These are phyloP conservation scores for Colletotrichum ledebouriae DNA, from an alignment of 2,329 filamentous ascomycete species.

Conservation along the genomic window DNA sequence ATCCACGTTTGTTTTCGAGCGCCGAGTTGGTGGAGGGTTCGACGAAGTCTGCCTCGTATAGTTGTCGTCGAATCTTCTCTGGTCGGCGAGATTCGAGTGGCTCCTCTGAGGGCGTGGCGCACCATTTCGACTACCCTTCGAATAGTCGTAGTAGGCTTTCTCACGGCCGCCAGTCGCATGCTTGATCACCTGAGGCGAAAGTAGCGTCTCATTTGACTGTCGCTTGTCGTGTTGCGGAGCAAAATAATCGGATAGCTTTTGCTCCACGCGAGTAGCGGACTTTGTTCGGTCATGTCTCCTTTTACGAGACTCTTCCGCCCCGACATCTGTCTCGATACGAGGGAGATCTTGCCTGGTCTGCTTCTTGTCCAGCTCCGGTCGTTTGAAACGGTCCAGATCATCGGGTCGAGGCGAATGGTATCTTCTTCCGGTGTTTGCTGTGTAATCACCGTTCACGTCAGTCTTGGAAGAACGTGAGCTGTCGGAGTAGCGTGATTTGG, in stretches of 20 bases:
- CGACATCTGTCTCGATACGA: conserved; percentile 58
- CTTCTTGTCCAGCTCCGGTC: conserved; percentile 46
- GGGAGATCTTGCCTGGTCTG: conserved; percentile 59
- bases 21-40: conserved; percentile 45
- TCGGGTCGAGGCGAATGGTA: conserved; percentile 50
- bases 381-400: conserved; percentile 44
- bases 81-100: conserved; percentile 48
- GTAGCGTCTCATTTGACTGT: conserved; percentile 51
- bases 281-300: conserved; percentile 52
- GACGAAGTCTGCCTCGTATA: conserved; percentile 48
- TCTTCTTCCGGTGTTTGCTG: conserved; percentile 60
- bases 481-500: conserved; percentile 43
- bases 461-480: conserved; percentile 35
- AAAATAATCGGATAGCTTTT: conserved; percentile 51
- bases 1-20: conserved; percentile 48
- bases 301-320: conserved; percentile 44
- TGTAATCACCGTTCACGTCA: conserved; percentile 49
- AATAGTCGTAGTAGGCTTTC: conserved; percentile 55
- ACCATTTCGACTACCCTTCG: conserved; percentile 43
- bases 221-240: conserved; percentile 45
- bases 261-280: conserved; percentile 51
- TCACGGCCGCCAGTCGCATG: conserved; percentile 58
- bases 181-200: conserved; percentile 60
- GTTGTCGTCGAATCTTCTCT: conserved; percentile 45
- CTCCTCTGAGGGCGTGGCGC: conserved; percentile 50